Base-by-base conservation (phyloP, 2,329 filamentous ascomycete genomes). In the Diaporthe sp. region DNA sequence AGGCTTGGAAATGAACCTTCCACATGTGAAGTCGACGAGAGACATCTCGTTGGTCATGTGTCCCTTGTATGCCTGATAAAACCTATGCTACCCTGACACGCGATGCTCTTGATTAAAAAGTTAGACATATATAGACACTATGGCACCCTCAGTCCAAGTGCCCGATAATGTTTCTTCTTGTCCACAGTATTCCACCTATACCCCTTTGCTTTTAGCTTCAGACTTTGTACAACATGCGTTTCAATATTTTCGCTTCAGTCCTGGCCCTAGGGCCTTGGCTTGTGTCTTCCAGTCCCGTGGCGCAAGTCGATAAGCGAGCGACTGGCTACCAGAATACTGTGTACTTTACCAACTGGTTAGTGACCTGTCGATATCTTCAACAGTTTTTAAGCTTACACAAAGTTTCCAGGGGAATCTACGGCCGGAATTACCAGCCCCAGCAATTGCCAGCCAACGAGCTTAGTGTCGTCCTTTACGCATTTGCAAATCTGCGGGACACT, bases 381-480 rank as follows among this genome's bases (percentile, higher is more conserved):
- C 72, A 19, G 13, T 17, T 7, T 7, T 17, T 2, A 4, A n/a
- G 28, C 46, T 67, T 13, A 72, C 17, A 6, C 2, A 8, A 37
- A 37, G 2, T 37, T 12, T 49, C 9, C 49, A 89, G 88, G 93
- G 93, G 90, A 57, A 94, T 95, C 69, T 97, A 98, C 80, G 92
- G 86, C 34, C 89, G 94, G 73, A 90, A 94, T 77, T 95, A 93
- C 81, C 89, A 93, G 74, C 93, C 94, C 0, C 89, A 93, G 70
- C 88, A 95, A 78, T 88, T 98, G 12, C 93, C 93, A 0, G 90
- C 88, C 2, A 87, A 90, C 2, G 87, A 95, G 77, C 85, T 98
- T 70, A 96, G 93, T 0, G 94, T 97, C 79, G 87, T 98, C 2
- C 88, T 98, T 2, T 98, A 91, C 80, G 89, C 95, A 2, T 98